Conservation (phyloP, 2,329 filamentous ascomycete genomes). For the Diaporthe destruens region DNA sequence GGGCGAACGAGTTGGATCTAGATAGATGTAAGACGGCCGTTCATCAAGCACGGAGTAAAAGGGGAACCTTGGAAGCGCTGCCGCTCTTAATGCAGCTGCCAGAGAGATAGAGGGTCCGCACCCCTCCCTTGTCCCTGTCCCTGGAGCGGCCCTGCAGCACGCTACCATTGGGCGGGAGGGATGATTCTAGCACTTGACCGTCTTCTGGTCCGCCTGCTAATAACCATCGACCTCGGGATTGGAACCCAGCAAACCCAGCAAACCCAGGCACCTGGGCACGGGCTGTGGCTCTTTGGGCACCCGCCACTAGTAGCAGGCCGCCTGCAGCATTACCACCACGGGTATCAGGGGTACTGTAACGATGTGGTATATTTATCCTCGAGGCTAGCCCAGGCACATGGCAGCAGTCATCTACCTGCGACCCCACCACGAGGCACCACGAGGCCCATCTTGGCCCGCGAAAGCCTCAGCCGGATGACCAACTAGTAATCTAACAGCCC, state of each 20-base stretch:
- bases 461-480: background rate
- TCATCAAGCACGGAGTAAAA: too few relatives aligned
- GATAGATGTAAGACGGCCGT: constrained; percentile 27
- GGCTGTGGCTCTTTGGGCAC: constrained; percentile 8
- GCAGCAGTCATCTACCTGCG: background rate
- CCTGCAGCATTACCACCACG: constrained; percentile 4
- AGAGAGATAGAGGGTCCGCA: constrained; percentile 23
- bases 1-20: constrained; percentile 21
- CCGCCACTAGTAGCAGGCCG: constrained; percentile 9
- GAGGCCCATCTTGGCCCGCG: background rate
- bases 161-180: constrained; percentile 13
- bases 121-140: constrained; percentile 25
- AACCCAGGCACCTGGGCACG: constrained; percentile 5
- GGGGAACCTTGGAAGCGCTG: constrained; percentile 29
- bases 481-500: background rate
- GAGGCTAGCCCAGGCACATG: constrained; percentile 13
- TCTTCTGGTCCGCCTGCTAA: constrained; percentile 18
- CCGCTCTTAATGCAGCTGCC: constrained; percentile 31
- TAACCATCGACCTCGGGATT: background rate
- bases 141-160: background rate
- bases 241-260: background rate
- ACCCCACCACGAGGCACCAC: constrained; percentile 29
- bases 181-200: constrained; percentile 24
- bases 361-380: background rate
- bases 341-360: background rate